Base-by-base conservation (phyloP, 257 asterid species). In the Solanum gandarillasii region DNA sequence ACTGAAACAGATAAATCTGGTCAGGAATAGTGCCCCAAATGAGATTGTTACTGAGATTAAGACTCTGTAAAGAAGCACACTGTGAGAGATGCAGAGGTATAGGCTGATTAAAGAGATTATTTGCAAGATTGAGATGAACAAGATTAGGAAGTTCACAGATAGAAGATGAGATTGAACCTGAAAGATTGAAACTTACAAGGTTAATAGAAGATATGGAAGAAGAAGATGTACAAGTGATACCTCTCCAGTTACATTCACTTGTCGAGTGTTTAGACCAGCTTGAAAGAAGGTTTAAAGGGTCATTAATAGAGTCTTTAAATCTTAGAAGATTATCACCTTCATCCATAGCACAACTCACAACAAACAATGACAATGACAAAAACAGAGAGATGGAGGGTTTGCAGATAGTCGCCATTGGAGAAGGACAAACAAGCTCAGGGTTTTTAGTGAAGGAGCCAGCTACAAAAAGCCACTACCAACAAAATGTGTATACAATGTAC, bases 1-100 rank as follows among this genome's bases (percentile, higher is more conserved):
- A 88, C 87, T 87, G 88, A 87, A 96, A 93, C 92, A 85, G 92
- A 81, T 95, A 93, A 84, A 96, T 91, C 76, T 95, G 96, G 10
- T 91, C 96, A n/a, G 96, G 98, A 82, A 96, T 93, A 88, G 94
- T 91, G 32, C 98, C 98, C 98, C 98, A 93, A 55, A 96, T 92
- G 90, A 96, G 98, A 83, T 96, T 96, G 84, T 91, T 91, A 52
- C 96, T 95, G 86, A 96, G 89, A 88, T 96, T 94, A 78, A 96
- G 73, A 74, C 90, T 89, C 90, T 91, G 92, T 88, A 96, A 74
- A 41, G 94, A 91, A 75, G 4, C 89, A 89, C 98, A 96, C 74
- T 88, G 89, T 29, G 98, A 92, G 83, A 96, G 92, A 87, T 93
- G 98, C 62, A 95, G 94, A 84, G 99, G 99, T 48, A 96, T 93